These are phyloP conservation scores for Cenchrus purpureus DNA, from an alignment of 176 grass and related monocot genomes.

Conservation along the genomic window DNA sequence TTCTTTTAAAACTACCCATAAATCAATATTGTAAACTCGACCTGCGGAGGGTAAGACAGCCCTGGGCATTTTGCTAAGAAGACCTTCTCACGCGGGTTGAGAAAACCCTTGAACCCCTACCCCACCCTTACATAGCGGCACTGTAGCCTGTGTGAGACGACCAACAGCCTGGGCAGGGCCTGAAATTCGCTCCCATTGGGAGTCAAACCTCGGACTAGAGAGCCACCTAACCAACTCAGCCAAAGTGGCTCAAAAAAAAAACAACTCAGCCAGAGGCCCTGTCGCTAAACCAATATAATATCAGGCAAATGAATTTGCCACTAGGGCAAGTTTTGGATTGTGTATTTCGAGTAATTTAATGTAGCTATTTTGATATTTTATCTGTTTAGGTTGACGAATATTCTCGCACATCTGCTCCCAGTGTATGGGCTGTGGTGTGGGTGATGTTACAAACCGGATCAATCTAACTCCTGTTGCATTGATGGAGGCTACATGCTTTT, in stretches of 20 bases:
- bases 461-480: conserved; percentile 96
- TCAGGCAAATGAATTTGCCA: background rate
- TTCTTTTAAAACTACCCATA: background rate
- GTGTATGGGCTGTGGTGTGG: conserved; percentile 94
- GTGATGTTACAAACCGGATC: conserved; percentile 95
- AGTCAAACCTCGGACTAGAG: no score
- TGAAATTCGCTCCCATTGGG: no score
- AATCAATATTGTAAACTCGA: background rate
- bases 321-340: background rate
- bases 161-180: no score
- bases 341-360: background rate
- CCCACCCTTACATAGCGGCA: no score
- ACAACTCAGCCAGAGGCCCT: no score
- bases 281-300: background rate
- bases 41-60: no score
- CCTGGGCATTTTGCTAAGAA: no score
- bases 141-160: no score
- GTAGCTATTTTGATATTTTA: background rate
- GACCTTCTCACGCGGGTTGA: no score
- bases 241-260: no score
- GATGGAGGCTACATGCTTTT: conserved; percentile 97
- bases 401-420: conserved; percentile 74
- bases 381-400: conserved; percentile 89
- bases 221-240: no score
- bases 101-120: no score